Percentiles rank a stretch among this genome's conserved stretches.
Evolutionary conservation across 78 protist genomes (phyloP).

Genomic region (Planoprotostelium fungivorum): DNA sequence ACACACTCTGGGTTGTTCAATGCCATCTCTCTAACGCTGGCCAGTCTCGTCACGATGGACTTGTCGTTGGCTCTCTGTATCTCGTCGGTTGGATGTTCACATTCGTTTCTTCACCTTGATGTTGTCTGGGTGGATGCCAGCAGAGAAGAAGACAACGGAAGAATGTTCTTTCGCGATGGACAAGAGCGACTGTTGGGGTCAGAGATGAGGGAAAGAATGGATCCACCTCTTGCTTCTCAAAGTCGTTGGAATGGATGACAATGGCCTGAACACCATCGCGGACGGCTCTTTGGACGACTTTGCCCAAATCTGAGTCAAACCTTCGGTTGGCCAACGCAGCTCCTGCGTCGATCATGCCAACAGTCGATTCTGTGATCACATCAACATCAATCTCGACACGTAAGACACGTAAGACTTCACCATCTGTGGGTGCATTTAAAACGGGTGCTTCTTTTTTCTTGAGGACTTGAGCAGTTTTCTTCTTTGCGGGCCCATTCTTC

Average conservation of each 20-base stretch:
- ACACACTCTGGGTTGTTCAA: not conserved
- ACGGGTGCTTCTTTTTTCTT: not conserved
- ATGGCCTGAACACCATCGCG: not conserved
- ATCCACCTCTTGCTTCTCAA: not conserved
- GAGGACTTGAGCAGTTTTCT: not conserved
- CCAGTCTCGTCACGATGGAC: not conserved
- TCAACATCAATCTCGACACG: not conserved
- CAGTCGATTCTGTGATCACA: not conserved
- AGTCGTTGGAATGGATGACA: not conserved
- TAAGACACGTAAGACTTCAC: not conserved
- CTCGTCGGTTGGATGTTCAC: not conserved
- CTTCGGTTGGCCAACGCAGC: not conserved
- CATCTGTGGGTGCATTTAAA: not conserved
- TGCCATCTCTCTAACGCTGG: not conserved
- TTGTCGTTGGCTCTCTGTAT: not conserved
- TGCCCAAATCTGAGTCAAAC: not conserved
- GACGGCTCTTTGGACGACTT: not conserved
- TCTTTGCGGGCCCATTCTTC: not conserved
- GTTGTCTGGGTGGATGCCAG: not conserved
- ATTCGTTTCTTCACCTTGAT: not conserved
- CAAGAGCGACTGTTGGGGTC: not conserved
- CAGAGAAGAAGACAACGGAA: not conserved
- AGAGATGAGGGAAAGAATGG: not conserved
- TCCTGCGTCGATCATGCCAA: not conserved
- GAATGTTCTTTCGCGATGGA: not conserved